Base-by-base conservation (phyloP, 1,139 yeast genomes). In the Magnusiomyces starmeri region DNA sequence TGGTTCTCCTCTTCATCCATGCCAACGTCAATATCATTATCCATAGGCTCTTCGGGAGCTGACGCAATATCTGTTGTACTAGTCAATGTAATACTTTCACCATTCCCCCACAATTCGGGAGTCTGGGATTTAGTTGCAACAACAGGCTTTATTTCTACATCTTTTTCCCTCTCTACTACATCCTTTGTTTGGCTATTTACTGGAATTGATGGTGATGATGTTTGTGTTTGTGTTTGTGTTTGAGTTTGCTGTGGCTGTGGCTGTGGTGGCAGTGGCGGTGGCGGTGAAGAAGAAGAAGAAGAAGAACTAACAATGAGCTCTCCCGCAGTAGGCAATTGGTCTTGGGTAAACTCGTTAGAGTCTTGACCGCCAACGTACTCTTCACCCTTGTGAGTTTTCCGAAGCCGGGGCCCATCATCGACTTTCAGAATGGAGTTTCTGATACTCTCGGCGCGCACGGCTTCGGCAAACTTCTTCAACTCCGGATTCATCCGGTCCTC, bases 321-420 rank as follows among this genome's bases (percentile, higher is more conserved):
- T 44, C 37, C n/a, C 6, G 37, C n/a, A 4, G 37, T 32, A 14
- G 37, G 37, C 12, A 32, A 6, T 18, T 32, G 37, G 34, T 22
- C 35, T 52, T 34, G 48, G 43, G 53, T 57, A 45, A 40, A 49
- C 27, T 50, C 53, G 29, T 53, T 52, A 14, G 54, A 49, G 4
- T 42, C 44, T 27, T 48, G 29, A 39, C 35, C 53, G 39, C 14
- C 50, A 46, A 37, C 74, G 41, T 85, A 67, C 60, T 86, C 92
- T 57, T 88, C 96, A 29, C 96, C 96, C 64, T 85, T 86, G 63
- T 86, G 95, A 1, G 95, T 86, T 61, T 87, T 73, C 59, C 89
- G 75, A 52, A 86, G 81, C 49, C 83, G 73, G 26, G 86, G 86
- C 45, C 72, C 77, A 34, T 77, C 78, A 21, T 62, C 66, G 4